Evolutionary conservation across 306 rosid species (phyloP).

Genomic region (Comarum palustre): DNA sequence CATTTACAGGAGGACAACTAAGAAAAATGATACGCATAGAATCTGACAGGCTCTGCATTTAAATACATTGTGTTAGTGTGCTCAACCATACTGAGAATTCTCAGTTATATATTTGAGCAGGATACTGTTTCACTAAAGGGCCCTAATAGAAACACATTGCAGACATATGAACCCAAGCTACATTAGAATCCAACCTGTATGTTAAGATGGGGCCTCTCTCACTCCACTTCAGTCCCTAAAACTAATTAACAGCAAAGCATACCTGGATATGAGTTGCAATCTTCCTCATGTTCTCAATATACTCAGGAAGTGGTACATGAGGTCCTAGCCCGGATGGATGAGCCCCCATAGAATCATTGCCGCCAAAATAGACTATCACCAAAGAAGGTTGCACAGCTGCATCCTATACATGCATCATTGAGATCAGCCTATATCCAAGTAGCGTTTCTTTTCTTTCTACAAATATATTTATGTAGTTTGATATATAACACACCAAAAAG

Average conservation of each 20-base stretch:
- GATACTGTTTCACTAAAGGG: background rate
- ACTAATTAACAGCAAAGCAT: background rate
- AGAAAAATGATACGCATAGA: slow-evolving; percentile 61
- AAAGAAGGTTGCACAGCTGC: slow-evolving; percentile 75
- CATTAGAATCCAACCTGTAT: background rate
- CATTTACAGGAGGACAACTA: slow-evolving; percentile 78
- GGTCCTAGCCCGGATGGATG: slow-evolving; percentile 89
- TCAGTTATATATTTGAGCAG: background rate
- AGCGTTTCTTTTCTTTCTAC: background rate
- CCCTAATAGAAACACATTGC: background rate
- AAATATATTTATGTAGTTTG: background rate
- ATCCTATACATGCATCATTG: slow-evolving; percentile 42
- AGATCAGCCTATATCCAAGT: background rate
- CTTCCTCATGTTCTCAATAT: slow-evolving; percentile 67
- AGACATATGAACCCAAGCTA: background rate
- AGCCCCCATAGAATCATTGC: slow-evolving; percentile 93
- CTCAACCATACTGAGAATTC: background rate
- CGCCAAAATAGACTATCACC: slow-evolving; percentile 88
- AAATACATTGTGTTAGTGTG: slow-evolving; percentile 31
- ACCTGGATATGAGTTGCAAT: slow-evolving; percentile 79
- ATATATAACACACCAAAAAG: background rate
- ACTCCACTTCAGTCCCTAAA: background rate
- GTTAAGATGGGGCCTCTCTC: background rate
- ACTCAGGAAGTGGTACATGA: slow-evolving; percentile 87
- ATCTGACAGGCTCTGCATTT: slow-evolving; percentile 74